These are phyloP conservation scores for Helicocarpus griseus DNA, from an alignment of 2,329 filamentous ascomycete species.

Conservation along the genomic window DNA sequence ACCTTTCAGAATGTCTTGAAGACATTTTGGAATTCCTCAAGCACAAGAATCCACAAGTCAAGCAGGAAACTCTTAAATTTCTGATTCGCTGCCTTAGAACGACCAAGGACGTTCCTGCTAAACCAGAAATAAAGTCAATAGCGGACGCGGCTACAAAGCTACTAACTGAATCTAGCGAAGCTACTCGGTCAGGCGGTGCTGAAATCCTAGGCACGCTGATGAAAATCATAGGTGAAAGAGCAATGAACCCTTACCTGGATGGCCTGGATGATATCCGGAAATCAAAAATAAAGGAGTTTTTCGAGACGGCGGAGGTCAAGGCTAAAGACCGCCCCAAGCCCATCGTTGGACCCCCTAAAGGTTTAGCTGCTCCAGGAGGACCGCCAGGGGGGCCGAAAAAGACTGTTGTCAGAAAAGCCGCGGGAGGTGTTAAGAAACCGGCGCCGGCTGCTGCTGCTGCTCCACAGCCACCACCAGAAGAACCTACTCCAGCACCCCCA, in stretches of 20 bases:
- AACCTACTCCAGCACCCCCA: slow-evolving; percentile 39
- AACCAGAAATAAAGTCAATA: slow-evolving; percentile 72
- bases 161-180: slow-evolving; percentile 78
- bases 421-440: slow-evolving; percentile 43
- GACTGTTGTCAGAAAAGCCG: slow-evolving; percentile 42
- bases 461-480: slow-evolving; percentile 40
- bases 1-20: slow-evolving; percentile 76
- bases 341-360: slow-evolving; percentile 49
- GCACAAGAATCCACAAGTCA: slow-evolving; percentile 96
- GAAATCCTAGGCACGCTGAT: slow-evolving; percentile 89
- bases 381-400: slow-evolving; percentile 34
- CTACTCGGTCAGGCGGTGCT: slow-evolving; percentile 75
- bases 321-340: slow-evolving; percentile 89
- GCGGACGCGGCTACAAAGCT: slow-evolving; percentile 86
- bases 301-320: slow-evolving; percentile 70
- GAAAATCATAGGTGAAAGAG: slow-evolving; percentile 96
- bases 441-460: slow-evolving; percentile 38
- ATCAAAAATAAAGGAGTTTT: slow-evolving; percentile 89
- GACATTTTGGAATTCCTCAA: slow-evolving; percentile 75
- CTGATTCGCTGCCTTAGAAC: slow-evolving; percentile 78
- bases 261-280: slow-evolving; percentile 93
- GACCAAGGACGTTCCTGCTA: slow-evolving; percentile 72
- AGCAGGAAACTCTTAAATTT: slow-evolving; percentile 90
- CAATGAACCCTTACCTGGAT: slow-evolving; percentile 87
- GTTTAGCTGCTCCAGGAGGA: slow-evolving; percentile 42